phyloP scores from a whole-genome alignment of 73 alveolate species.

The Paramecium octaurelia region DNA sequence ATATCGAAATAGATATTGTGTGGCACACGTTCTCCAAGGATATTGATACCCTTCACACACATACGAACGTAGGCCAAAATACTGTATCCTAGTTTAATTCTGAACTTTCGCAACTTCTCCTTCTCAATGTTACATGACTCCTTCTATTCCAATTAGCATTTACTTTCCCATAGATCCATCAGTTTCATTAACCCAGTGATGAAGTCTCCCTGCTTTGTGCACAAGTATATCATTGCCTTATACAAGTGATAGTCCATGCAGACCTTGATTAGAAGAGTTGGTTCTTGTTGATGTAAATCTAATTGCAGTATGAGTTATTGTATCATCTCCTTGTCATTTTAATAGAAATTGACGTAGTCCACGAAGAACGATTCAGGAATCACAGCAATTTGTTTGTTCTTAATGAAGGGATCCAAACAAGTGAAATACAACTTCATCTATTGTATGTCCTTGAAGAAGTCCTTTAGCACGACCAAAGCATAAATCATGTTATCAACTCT shows the following conservation, averaged over 20 bases:
- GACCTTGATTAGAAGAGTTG: not conserved
- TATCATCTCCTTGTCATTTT: slow-evolving; percentile 1
- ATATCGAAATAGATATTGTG: not conserved
- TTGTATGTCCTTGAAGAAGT: not conserved
- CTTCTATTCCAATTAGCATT: not conserved
- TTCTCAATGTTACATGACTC: not conserved
- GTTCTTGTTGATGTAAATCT: not conserved
- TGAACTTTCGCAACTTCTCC: not conserved
- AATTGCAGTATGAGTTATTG: not conserved
- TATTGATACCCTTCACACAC: slow-evolving; percentile 43
- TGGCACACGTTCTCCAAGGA: slow-evolving; percentile 9
- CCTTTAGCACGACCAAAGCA: not conserved
- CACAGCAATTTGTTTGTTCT: not conserved
- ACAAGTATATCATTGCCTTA: slow-evolving; percentile 6
- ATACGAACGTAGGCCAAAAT: slow-evolving; percentile 7
- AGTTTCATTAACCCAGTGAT: slow-evolving; percentile 22
- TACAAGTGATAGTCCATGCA: slow-evolving; percentile 28
- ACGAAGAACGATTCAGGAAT: not conserved
- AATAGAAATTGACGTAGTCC: not conserved
- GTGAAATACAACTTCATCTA: not conserved
- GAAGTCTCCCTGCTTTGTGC: slow-evolving; percentile 1
- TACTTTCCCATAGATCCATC: slow-evolving; percentile 30
- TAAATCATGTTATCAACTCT: not conserved
- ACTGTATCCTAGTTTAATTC: not conserved
- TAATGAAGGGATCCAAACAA: not conserved